Evolutionary conservation across 1,139 yeast genomes (phyloP), one percentile per base, ranked within the genome.

Genomic region (Hansenula anomala): DNA sequence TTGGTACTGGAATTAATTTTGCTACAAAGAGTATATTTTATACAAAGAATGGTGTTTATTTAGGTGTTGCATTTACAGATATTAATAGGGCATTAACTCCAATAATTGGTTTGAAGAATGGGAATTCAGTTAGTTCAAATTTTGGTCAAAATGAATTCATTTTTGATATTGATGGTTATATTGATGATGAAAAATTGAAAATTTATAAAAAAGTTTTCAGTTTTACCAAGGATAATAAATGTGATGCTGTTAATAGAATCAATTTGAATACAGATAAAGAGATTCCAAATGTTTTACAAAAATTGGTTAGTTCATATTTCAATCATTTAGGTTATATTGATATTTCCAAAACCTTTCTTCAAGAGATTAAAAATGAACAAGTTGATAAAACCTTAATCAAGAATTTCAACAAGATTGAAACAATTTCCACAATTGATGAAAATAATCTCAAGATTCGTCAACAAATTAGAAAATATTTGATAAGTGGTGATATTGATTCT

Each of bases 1-100:
- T 90, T 46, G 97, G 97, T 0, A 83, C 94, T 59, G 96, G 97
- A 3, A 70, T 88, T 22, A 84, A 89, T 61, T 84, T 77, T 51
- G 67, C 74, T 22, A 75, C 75, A 32, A 73, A 75, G 33, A 65
- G 78, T 0, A 69, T 88, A 4, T 90, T 89, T 52, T 78, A 78
- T 47, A 89, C 97, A 0, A 80, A 86, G 58, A 89, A 90, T 60
- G 97, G 97, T 3, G 72, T 85, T 7, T 62, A 61, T 34, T 53
- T 79, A 34, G 82, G 81, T 0, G 61, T 66, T 28, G 80, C 81
- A 2, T 77, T 76, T 46, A 55, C 59, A 10, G 67, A 73, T 42
- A 56, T 72, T n/a, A 57, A 57, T 11, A 44, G 56, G 22, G 54
- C 58, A 25, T 47, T 72, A 28, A 61, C 69, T 16, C 83, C 87